Evolutionary conservation across 2,329 filamentous ascomycete species (phyloP), one percentile per base, ranked within the genome.

Genomic region (Cladosporium sp.): DNA sequence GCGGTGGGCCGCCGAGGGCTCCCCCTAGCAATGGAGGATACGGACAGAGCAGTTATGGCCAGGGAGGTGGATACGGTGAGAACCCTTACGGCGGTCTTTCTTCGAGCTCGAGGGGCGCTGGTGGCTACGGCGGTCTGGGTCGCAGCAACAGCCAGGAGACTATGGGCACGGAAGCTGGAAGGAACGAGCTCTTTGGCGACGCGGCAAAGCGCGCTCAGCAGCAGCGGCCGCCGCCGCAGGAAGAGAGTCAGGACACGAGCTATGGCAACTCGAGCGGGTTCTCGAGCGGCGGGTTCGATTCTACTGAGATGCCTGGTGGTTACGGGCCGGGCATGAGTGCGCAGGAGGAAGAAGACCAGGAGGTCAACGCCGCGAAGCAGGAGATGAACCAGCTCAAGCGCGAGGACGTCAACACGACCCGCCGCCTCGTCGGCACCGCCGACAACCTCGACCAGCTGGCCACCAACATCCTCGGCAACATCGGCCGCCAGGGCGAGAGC

Each of bases 401-500:
- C 59, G 84, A 88, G 55, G 88, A 89, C 64, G 81, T 91, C 32
- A 75, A 80, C n/a, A 82, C 81, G 11, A 86, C 85, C 9, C 77
- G 84, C 51, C 89, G 89, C 65, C 84, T 85, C 11, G 74, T 87
- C 41, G 78, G 80, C 8, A 79, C 84, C 51, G 85, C 85, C 28
- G 78, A 83, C 44, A 79, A 87, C 69, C 81, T 83, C 9, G 81
- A 89, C 62, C 83, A 88, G 60, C 84, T 81, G 35, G 87, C 86
- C 43, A 79, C 84, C 19, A 80, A 82, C 46, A 91, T 87, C 0
- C 77, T 92, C 35, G 84, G 82, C 37, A 79, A 86, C 53, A 80
- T 95, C 10, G 87, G 85, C 49, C 82, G 79, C 11, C 90, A 95
- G 68, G 86, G 86, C 54, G 89, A 95, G 66, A 80, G 85, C 13